Evolutionary conservation across 2,329 filamentous ascomycete genomes (phyloP).

Genomic region (Colletotrichum sidae): DNA sequence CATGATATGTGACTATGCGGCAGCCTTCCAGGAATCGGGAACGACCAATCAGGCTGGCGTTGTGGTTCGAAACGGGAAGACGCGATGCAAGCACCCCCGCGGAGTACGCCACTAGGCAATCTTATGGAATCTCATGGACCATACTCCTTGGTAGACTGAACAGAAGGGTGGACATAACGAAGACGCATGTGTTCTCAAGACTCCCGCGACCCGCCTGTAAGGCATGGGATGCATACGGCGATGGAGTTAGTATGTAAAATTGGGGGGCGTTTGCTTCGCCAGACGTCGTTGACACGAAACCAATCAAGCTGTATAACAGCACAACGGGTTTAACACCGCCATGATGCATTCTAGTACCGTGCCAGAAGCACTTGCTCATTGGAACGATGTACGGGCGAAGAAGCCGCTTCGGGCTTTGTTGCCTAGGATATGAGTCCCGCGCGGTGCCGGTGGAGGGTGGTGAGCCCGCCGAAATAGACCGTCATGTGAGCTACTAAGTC

Average conservation of each 20-base stretch:
- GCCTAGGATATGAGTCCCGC: constrained; percentile 7
- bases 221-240: constrained; percentile 11
- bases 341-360: too few species aligned
- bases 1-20: constrained; percentile 12
- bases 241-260: not conserved
- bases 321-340: not conserved
- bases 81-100: constrained; percentile 15
- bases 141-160: not conserved
- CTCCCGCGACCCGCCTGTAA: not conserved
- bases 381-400: not conserved
- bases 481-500: constrained; percentile 28
- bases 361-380: constrained; percentile 10
- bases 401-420: constrained; percentile 4
- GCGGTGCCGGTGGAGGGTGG: constrained; percentile 9
- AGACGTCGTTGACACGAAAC: constrained; percentile 6
- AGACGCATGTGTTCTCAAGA: constrained; percentile 11
- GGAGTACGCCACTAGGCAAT: constrained; percentile 25
- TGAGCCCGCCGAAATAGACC: constrained; percentile 14
- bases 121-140: constrained; percentile 5
- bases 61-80: constrained; percentile 13
- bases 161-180: not conserved
- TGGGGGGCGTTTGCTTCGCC: constrained; percentile 1
- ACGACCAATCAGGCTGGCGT: constrained; percentile 21
- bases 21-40: constrained; percentile 27
- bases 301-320: constrained; percentile 12